These are phyloP conservation scores for Miscanthus lutarioriparius DNA, from an alignment of 176 grass and related monocot species.

Conservation along the genomic window DNA sequence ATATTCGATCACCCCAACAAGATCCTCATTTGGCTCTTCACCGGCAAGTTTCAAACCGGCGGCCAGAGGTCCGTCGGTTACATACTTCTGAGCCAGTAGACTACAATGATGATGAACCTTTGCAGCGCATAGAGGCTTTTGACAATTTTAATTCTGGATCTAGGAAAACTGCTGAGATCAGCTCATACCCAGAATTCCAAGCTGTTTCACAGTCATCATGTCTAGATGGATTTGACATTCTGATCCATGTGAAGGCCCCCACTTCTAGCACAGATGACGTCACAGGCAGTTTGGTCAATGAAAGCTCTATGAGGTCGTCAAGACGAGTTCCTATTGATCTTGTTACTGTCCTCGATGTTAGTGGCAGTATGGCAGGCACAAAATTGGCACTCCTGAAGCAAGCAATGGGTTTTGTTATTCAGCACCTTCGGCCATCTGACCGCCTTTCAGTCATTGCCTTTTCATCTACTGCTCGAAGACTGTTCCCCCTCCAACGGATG, in stretches of 20 bases:
- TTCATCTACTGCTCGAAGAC: conserved; percentile 73
- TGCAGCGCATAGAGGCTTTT: conserved; percentile 40
- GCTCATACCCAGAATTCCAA: conserved; percentile 65
- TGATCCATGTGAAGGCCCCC: conserved; percentile 79
- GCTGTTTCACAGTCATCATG: conserved; percentile 53
- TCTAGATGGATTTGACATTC: conserved; percentile 59
- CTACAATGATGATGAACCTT: conserved; percentile 86
- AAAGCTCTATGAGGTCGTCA: conserved; percentile 27
- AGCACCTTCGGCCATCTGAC: conserved; percentile 80
- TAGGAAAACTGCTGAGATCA: conserved; percentile 61
- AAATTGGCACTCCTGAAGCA: conserved; percentile 87
- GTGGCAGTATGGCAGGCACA: conserved; percentile 92
- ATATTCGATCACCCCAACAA: conserved; percentile 43
- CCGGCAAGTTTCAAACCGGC: conserved; percentile 47
- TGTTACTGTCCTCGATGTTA: conserved; percentile 89
- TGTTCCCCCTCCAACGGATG: conserved; percentile 77
- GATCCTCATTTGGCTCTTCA: conserved; percentile 48
- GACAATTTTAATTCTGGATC: conserved; percentile 39
- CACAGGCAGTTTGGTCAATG: conserved; percentile 30
- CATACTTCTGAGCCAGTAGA: conserved; percentile 55
- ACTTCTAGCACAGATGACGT: conserved; percentile 39
- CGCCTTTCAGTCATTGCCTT: conserved; percentile 92
- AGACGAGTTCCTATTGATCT: conserved; percentile 84
- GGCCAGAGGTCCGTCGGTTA: conserved; percentile 34
- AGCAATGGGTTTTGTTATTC: conserved; percentile 96